phyloP scores from a whole-genome alignment of 2,329 filamentous ascomycete genomes.

The Fusarium mangiferae region DNA sequence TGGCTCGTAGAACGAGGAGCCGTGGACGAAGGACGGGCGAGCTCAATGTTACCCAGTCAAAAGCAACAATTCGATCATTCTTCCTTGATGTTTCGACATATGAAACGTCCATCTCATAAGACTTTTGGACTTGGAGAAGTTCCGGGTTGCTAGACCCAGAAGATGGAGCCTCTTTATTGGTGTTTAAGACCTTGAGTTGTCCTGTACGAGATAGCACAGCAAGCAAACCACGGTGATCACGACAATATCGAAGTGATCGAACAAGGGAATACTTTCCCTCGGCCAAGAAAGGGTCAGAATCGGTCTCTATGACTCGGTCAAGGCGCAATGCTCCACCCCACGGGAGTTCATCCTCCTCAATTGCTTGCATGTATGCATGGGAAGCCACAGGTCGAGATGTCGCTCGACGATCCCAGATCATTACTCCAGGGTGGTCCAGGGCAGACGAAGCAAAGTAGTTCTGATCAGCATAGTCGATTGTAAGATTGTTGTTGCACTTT shows the following conservation, averaged over 20 bases:
- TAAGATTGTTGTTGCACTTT: constrained; percentile 75
- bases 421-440: constrained; percentile 77
- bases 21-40: constrained; percentile 66
- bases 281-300: constrained; percentile 59
- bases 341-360: constrained; percentile 69
- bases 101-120: constrained; percentile 70
- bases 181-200: constrained; percentile 70
- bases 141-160: constrained; percentile 63
- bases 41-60: constrained; percentile 72
- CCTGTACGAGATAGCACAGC: constrained; percentile 71
- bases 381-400: constrained; percentile 63
- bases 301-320: constrained; percentile 66
- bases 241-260: constrained; percentile 70
- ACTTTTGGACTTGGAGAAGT: constrained; percentile 67
- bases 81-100: constrained; percentile 63
- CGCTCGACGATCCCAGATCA: constrained; percentile 82
- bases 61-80: constrained; percentile 72
- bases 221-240: constrained; percentile 69
- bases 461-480: constrained; percentile 81
- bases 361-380: constrained; percentile 64
- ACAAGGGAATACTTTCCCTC: constrained; percentile 70
- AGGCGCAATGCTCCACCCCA: constrained; percentile 71
- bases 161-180: constrained; percentile 63
- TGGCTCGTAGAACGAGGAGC: constrained; percentile 69
- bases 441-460: constrained; percentile 88